Evolutionary conservation across 129 eudicot species (phyloP), one percentile per base, ranked within the genome.

Genomic region (Tanacetum coccineum): DNA sequence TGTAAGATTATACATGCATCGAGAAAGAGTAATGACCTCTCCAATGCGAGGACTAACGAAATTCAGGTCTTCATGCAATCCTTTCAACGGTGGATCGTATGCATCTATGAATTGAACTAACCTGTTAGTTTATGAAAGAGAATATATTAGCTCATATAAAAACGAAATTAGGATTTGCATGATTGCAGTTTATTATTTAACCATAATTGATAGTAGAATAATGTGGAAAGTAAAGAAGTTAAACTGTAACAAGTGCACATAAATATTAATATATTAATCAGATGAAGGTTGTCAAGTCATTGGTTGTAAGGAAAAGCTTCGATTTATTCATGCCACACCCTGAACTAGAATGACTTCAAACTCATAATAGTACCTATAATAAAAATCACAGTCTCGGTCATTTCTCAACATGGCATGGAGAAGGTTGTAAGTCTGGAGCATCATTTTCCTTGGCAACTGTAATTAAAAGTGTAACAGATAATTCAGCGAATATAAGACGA

Each of bases 41-140:
- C 99, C 99, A 71, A 94, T 89, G 58, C 99, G 88, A 79, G 99
- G 99, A 75, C 99, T 94, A 77, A 94, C 99, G 62, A 94, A 94
- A 79, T 87, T 89, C 69, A 94, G 79, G 80, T 94, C 99, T 79
- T 89, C 99, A 65, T 89, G 99, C 54, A 94, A 78, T 72, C 99
- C 99, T 79, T 94, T 94, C 76, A 94, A 71, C 30, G 97, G 93
- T 61, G 94, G 96, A 82, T 93, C 96, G 47, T 89, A 93, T 15
- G 96, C 83, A 71, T 89, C 99, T 57, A 93, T 82, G 70, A 86
- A 93, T 47, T 93, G 96, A 80, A 93, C 83, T 73, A 93, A 77
- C 84, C 98, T 92, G 82, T 70, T 39, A 81, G 49, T 67, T 51
- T 73, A 71, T 36, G 20, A 61, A 50, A 70, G 36, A n/a, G 13